Base-by-base conservation (phyloP, 1,284 basidiomycete genomes). In the Irpex lacteus region DNA sequence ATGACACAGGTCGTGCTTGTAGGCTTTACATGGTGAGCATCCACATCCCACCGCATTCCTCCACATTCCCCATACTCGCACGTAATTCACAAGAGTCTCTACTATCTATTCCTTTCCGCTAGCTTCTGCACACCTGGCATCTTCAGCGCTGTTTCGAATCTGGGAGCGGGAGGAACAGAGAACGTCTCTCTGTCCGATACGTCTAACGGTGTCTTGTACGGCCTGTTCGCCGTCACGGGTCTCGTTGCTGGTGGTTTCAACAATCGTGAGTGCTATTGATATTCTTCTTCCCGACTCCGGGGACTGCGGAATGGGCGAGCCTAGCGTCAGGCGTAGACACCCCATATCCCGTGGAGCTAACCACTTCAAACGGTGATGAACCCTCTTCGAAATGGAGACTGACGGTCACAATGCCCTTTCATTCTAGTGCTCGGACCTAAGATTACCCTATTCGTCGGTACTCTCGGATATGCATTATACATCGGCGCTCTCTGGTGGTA, bases 81-180 rank as follows among this genome's bases (percentile, higher is more conserved):
- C 2, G 5, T 36, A 36, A 36, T 7, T 8, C 34, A 36, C 34
- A 36, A 36, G 7, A 36, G 7, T 8, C 34, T 36, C 47, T 47
- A 49, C 5, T 19, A 2, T 8, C 18, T 49, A 8, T 49, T 8
- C 3, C 5, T 15, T 15, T 15, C 59, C 13, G 36, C 2, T 60
- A 75, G 73, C 58, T 80, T 82, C 68, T 74, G 75, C 19, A 78
- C 79, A 11, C 76, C 79, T 26, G 84, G 84, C 62, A 80, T 84
- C 76, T 85, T 81, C 77, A 81, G 78, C 63, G 82, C 83, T 11
- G 72, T 82, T 44, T 73, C 74, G 59, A 80, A 79, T 70, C 71
- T 82, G 47, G 81, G 81, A 62, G 81, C 81, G 8, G 81, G 80
- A 69, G 81, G 82, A 57, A 74, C 75, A 1, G 74, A 80, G 66